Evolutionary conservation across 2,329 filamentous ascomycete species (phyloP), one percentile per base, ranked within the genome.

Genomic region (Apiospora saccharicola): DNA sequence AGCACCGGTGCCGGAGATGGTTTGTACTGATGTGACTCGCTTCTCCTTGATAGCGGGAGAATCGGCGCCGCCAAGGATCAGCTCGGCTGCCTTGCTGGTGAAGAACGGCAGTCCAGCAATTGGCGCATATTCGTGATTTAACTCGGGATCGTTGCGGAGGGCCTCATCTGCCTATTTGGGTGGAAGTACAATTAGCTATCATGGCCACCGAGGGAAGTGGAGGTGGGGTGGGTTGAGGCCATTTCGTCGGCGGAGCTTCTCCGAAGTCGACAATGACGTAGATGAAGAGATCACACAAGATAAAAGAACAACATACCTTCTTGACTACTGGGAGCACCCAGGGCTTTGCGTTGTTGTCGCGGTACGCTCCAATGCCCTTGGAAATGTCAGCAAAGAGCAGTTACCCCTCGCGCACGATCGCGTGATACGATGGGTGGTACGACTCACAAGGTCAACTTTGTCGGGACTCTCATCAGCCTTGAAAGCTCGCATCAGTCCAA

Each of bases 61-160:
- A 77, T 93, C 90, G 75, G 85, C 83, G 76, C 77, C 77, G 70
- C 96, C 95, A 44, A 98, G 89, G 73, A 98, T 93, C 78, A 98
- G 89, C 86, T 96, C 95, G 81, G 96, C 94, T 34, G 96, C 95
- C 81, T 96, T 97, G 77, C 90, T 89, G 73, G 94, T 98, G 86
- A 98, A 97, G 75, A 92, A 89, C 71, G 92, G 85, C 73, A 98
- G 89, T 80, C 96, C 96, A 75, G 95, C 93, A 82, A 99, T 99
- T 73, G 96, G 96, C 73, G 97, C 94, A 85, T 99, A 99, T 89
- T 99, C 96, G 87, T 99, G 96, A 86, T 99, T 97, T 78, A 97
- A 88, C 73, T 94, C 90, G 80, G 96, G 95, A 84, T 98, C 95
- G 81, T 93, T 92, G 83, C 92, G 93, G 77, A 98, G 90, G 79